Conservation (phyloP, 208 protist genomes). For the Leishmania mexicana region DNA sequence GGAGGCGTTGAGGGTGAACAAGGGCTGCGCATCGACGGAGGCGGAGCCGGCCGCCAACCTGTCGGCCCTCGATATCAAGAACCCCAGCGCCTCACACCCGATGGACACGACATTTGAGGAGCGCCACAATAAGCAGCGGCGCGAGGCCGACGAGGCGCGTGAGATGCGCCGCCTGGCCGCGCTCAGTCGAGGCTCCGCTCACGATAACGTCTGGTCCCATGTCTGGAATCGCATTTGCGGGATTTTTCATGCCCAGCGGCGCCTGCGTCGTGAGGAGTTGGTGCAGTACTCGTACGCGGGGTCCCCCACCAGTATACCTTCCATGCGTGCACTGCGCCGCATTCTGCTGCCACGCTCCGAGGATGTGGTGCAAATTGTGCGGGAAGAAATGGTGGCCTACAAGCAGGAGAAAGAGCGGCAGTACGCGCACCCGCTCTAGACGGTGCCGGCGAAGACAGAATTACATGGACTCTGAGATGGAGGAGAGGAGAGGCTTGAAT, state of each 20-base stretch:
- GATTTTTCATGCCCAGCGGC: slow-evolving; percentile 27
- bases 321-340: slow-evolving; percentile 70
- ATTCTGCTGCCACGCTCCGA: slow-evolving; percentile 80
- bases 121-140: slow-evolving; percentile 25
- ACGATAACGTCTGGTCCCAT: background rate
- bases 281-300: slow-evolving; percentile 73
- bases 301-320: slow-evolving; percentile 67
- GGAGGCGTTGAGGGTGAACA: slow-evolving; percentile 24
- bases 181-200: background rate
- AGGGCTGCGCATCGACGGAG: background rate
- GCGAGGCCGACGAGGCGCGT: slow-evolving; percentile 27
- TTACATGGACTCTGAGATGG: background rate
- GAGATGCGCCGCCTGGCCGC: slow-evolving; percentile 51
- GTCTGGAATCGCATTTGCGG: slow-evolving; percentile 63
- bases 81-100: slow-evolving; percentile 36
- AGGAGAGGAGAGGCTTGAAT: background rate
- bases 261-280: slow-evolving; percentile 47
- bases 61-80: slow-evolving; percentile 14
- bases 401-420: slow-evolving; percentile 49
- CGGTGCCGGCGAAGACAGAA: background rate
- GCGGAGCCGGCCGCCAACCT: background rate
- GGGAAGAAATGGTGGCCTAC: slow-evolving; percentile 87
- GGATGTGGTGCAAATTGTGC: slow-evolving; percentile 84
- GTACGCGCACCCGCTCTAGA: slow-evolving; percentile 15
- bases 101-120: slow-evolving; percentile 84